Evolutionary conservation across 176 grass and related monocot species (phyloP).

Genomic region (Echinochloa phyllopogon): DNA sequence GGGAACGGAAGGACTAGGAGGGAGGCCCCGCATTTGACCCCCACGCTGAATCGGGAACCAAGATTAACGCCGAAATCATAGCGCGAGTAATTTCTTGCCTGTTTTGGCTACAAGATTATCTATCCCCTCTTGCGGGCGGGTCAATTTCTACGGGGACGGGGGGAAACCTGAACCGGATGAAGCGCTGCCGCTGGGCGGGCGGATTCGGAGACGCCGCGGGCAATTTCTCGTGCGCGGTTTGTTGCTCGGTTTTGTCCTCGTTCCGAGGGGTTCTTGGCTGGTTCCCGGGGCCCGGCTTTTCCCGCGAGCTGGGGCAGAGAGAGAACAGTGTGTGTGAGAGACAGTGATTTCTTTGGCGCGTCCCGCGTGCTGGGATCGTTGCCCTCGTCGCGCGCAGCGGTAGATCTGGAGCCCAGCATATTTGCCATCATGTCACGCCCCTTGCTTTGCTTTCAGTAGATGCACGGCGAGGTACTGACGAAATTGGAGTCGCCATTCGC

Average conservation of each 20-base stretch:
- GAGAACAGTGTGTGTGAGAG: neutral
- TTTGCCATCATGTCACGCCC: neutral
- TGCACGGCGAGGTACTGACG: conserved; percentile 12
- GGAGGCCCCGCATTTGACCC: conserved; percentile 11
- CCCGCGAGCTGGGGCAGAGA: conserved; percentile 35
- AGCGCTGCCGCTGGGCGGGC: neutral
- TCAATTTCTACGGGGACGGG: neutral
- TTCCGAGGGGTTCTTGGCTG: conserved; percentile 17
- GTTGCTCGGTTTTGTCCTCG: conserved; percentile 19
- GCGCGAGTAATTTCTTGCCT: neutral
- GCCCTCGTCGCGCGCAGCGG: conserved; percentile 14
- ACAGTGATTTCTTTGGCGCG: conserved; percentile 25
- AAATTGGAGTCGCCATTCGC: conserved; percentile 12
- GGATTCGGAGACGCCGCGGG: conserved; percentile 27
- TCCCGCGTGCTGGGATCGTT: conserved; percentile 26
- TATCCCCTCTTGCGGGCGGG: neutral
- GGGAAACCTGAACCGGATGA: neutral
- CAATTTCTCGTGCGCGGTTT: conserved; percentile 7
- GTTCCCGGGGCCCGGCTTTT: conserved; percentile 24
- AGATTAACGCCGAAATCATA: neutral
- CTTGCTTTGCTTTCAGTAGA: neutral
- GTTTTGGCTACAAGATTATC: neutral
- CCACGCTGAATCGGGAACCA: conserved; percentile 6
- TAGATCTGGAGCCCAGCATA: conserved; percentile 6
- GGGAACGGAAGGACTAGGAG: conserved; percentile 10